Base-by-base conservation (phyloP, 768 basidiomycete species). In the Suillus paluster region DNA sequence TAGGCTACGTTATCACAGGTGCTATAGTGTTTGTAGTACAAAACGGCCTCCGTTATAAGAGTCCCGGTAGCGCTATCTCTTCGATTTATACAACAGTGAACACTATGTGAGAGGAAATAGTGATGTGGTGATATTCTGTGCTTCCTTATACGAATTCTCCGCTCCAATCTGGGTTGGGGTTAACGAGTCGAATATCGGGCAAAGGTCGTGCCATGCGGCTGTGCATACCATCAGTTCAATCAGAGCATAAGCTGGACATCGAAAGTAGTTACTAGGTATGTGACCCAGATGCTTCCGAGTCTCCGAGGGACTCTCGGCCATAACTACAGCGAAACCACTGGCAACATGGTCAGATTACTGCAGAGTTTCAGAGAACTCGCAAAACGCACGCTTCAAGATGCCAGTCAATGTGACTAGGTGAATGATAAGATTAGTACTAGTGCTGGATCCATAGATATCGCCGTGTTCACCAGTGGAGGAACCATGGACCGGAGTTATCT, bases 401-500 rank as follows among this genome's bases (percentile, higher is more conserved):
- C 77, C 81, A 84, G 58, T 85, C 83, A 58, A 85, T 85, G 65
- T 85, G 83, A 62, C 82, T 82, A 44, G 5, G 8, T 9, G 14
- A 57, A 33, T 10, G 53, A 41, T 41, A 15, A 63, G 25, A 42
- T 21, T 21, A 59, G 25, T 30, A 27, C 7, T 21, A 39, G 45
- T 19, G 38, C 36, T 30, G 19, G 21, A 41, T 6, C 30, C 9
- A 6, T 21, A 41, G 27, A 33, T 44, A 7, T 15, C 15, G 2
- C 11, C 10, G 45, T 44, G 34, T 48, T 23, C 33, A 64, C 66
- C 83, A 84, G 64, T 84, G 83, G 27, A 84, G 62, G 55, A 82
- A 74, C 82, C 81, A 84, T 6, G 81, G 81, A 3, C 84, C 84
- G 39, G 83, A 68, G 60, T 84, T 84, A 55, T 84, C 79, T 2